Evolutionary conservation across 2,329 filamentous ascomycete genomes (phyloP).

Genomic region (Botrytis sinoallii): DNA sequence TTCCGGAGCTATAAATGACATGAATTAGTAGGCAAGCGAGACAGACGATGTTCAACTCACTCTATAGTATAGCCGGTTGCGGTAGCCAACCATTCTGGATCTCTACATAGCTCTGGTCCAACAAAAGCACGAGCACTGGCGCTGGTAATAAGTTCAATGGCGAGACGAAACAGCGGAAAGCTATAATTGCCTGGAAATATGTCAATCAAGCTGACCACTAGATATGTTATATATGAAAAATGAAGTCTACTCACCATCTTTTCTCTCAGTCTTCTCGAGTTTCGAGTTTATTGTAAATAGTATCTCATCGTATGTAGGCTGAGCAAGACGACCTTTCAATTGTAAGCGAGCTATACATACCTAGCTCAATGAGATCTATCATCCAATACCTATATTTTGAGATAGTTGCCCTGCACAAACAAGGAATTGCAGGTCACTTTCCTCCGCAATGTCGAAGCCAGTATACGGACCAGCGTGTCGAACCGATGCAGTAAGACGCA

Average conservation of each 20-base stretch:
- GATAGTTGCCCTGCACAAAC: constrained; percentile 11
- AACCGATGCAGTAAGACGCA: constrained; percentile 5
- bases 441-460: constrained; percentile 13
- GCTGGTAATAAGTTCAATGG: not conserved
- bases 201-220: not conserved
- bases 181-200: not conserved
- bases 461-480: not conserved
- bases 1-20: not conserved
- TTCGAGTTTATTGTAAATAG: not conserved
- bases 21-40: not conserved
- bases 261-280: not conserved
- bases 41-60: not conserved
- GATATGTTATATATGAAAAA: not conserved
- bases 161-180: not conserved
- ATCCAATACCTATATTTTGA: not conserved
- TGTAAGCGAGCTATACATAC: not conserved
- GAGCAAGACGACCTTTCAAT: not conserved
- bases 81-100: constrained; percentile 31
- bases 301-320: constrained; percentile 5
- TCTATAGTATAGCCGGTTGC: constrained; percentile 26
- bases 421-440: constrained; percentile 9
- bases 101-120: constrained; percentile 27
- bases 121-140: constrained; percentile 27
- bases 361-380: not conserved
- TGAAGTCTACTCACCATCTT: not conserved